Evolutionary conservation across 495 filamentous ascomycete species (phyloP).

Genomic region (Aspergillus indologenus): DNA sequence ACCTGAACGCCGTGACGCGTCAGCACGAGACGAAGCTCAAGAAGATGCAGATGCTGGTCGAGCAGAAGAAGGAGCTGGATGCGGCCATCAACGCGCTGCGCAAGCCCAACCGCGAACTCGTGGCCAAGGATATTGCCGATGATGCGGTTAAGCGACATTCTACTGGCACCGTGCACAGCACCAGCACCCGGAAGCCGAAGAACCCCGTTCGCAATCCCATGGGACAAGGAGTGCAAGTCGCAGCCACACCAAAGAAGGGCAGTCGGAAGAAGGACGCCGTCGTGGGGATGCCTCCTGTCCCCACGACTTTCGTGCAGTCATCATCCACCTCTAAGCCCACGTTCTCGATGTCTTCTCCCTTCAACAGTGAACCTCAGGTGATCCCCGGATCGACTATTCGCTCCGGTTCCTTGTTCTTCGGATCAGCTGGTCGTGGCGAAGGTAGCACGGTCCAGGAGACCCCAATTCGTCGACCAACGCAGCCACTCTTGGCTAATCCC

Average conservation of each 20-base stretch:
- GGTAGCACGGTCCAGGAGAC: constrained; percentile 48
- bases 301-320: constrained; percentile 27
- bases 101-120: constrained; percentile 81
- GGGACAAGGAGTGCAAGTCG: constrained; percentile 62
- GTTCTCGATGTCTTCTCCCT: constrained; percentile 14
- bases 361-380: constrained; percentile 19
- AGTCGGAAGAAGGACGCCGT: constrained; percentile 39
- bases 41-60: constrained; percentile 65
- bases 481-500: constrained; percentile 23
- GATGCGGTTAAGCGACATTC: constrained; percentile 59
- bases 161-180: constrained; percentile 27
- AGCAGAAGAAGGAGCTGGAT: constrained; percentile 72
- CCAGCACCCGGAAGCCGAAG: constrained; percentile 53
- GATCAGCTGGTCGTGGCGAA: constrained; percentile 14
- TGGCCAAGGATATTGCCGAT: constrained; percentile 68
- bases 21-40: constrained; percentile 63
- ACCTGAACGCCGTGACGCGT: constrained; percentile 55
- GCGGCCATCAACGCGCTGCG: constrained; percentile 79
- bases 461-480: constrained; percentile 47
- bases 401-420: constrained; percentile 16
- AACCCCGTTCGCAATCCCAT: constrained; percentile 62
- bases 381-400: constrained; percentile 23
- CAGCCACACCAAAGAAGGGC: constrained; percentile 66
- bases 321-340: constrained; percentile 7
- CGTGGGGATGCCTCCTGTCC: constrained; percentile 31